These are phyloP conservation scores for Penicillium parvum DNA, from an alignment of 495 filamentous ascomycete genomes.

Conservation along the genomic window DNA sequence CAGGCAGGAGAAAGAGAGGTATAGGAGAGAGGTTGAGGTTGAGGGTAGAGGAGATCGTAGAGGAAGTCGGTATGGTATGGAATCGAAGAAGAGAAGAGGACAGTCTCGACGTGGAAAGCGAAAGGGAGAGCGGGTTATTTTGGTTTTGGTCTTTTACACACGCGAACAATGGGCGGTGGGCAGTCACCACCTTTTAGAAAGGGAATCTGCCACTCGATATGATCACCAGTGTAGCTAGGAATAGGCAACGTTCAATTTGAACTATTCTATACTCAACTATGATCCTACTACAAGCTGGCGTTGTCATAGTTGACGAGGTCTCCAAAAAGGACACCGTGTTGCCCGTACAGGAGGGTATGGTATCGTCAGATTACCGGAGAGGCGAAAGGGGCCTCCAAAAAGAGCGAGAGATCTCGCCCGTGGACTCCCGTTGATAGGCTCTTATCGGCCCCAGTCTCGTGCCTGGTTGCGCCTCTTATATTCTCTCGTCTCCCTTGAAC, in stretches of 20 bases:
- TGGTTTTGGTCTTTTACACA: neutral
- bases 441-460: conserved; percentile 17
- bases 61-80: conserved; percentile 8
- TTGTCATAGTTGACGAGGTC: neutral
- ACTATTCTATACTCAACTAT: neutral
- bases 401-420: conserved; percentile 2
- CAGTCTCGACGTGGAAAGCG: no score
- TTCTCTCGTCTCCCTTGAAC: neutral
- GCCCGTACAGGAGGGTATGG: no score
- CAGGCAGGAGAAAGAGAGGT: conserved; percentile 10
- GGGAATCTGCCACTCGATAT: no score
- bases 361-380: conserved; percentile 14
- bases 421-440: conserved; percentile 18
- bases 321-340: conserved; percentile 45
- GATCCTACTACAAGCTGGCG: neutral
- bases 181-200: no score
- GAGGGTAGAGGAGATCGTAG: conserved; percentile 16
- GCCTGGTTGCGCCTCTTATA: conserved; percentile 1
- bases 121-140: no score
- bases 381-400: conserved; percentile 11
- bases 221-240: no score
- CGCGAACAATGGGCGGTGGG: no score
- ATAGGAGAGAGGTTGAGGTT: conserved; percentile 15
- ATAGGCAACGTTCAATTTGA: no score
- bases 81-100: no score